Percentiles rank a stretch among this genome's conserved stretches.
Conservation (phyloP, 2,329 filamentous ascomycete species). For the Diplodia corticola region DNA sequence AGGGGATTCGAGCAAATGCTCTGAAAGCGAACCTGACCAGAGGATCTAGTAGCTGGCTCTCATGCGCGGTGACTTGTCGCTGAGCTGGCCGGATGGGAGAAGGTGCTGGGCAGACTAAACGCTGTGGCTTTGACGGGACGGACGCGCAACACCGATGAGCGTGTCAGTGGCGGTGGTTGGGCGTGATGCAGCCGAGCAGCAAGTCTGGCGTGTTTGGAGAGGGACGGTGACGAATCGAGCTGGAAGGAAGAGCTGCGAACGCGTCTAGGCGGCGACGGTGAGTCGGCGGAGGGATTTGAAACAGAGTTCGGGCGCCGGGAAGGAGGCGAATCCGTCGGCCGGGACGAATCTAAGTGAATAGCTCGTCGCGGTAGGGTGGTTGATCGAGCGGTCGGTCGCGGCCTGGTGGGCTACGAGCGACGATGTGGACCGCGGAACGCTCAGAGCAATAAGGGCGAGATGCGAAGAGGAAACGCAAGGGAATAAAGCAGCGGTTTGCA, state of each 20-base stretch:
- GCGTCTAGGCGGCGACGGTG: slow-evolving; percentile 4
- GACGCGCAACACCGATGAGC: background rate
- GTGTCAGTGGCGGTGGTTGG: background rate
- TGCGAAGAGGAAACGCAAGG: slow-evolving; percentile 14
- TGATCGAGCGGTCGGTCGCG: slow-evolving; percentile 5
- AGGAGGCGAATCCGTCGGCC: slow-evolving; percentile 8
- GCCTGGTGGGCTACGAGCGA: slow-evolving; percentile 4
- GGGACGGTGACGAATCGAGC: background rate
- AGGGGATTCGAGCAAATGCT: slow-evolving; percentile 39
- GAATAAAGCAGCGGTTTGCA: slow-evolving; percentile 8
- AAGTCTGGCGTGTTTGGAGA: slow-evolving; percentile 3
- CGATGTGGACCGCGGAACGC: slow-evolving; percentile 9
- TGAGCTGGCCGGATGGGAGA: background rate
- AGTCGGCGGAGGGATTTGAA: background rate
- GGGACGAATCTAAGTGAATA: slow-evolving; percentile 25
- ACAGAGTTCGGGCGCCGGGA: background rate
- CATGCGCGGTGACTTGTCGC: slow-evolving; percentile 35
- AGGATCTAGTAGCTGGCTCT: slow-evolving; percentile 35
- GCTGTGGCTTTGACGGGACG: background rate
- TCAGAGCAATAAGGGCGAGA: slow-evolving; percentile 16
- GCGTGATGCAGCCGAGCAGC: background rate
- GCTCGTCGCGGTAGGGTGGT: slow-evolving; percentile 20
- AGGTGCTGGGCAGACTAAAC: background rate
- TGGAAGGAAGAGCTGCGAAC: background rate
- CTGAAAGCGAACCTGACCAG: slow-evolving; percentile 35